A percentile compares a stretch with the other conserved stretches of the same genome.
These are phyloP conservation scores for Xanthoparmelia taractica DNA, from an alignment of 495 filamentous ascomycete genomes.

Conservation along the genomic window DNA sequence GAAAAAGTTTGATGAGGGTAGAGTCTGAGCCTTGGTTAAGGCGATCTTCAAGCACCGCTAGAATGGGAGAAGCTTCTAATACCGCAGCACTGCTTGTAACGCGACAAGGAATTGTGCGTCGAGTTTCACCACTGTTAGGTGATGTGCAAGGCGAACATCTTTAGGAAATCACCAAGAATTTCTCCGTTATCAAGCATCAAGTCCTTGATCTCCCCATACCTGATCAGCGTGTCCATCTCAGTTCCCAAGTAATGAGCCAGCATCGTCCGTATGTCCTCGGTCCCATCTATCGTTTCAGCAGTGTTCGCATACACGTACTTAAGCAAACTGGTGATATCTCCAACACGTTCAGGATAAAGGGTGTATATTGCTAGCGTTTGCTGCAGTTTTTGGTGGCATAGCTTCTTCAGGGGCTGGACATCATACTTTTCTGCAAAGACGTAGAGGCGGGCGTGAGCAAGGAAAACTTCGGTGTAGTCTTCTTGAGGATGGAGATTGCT, in stretches of 20 bases:
- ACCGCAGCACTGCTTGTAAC: too few relatives aligned
- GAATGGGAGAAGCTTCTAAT: too few relatives aligned
- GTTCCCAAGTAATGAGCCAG: slow-evolving; percentile 28
- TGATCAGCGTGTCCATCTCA: slow-evolving; percentile 28
- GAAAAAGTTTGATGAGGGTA: too few relatives aligned
- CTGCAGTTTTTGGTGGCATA: slow-evolving; percentile 34
- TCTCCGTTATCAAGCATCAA: slow-evolving; percentile 25
- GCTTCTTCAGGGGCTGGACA: slow-evolving; percentile 29
- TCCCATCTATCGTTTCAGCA: slow-evolving; percentile 11
- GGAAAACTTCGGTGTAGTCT: slow-evolving; percentile 35
- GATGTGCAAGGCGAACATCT: slow-evolving; percentile 18
- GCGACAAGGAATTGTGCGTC: too few relatives aligned
- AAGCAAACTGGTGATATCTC: slow-evolving; percentile 31
- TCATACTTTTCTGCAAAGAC: slow-evolving; percentile 35
- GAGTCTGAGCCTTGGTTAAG: neutral
- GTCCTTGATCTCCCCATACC: slow-evolving; percentile 26
- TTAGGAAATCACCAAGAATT: slow-evolving; percentile 22
- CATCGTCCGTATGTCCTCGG: slow-evolving; percentile 26
- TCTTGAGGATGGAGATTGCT: slow-evolving; percentile 19
- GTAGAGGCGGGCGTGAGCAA: slow-evolving; percentile 36
- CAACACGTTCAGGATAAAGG: slow-evolving; percentile 26
- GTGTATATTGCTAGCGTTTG: slow-evolving; percentile 31
- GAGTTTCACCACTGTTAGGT: neutral
- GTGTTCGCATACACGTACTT: slow-evolving; percentile 33
- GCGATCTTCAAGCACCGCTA: too few relatives aligned